phyloP scores from a whole-genome alignment of 108 stramenopile genomes.

The Licmophora abbreviata region DNA sequence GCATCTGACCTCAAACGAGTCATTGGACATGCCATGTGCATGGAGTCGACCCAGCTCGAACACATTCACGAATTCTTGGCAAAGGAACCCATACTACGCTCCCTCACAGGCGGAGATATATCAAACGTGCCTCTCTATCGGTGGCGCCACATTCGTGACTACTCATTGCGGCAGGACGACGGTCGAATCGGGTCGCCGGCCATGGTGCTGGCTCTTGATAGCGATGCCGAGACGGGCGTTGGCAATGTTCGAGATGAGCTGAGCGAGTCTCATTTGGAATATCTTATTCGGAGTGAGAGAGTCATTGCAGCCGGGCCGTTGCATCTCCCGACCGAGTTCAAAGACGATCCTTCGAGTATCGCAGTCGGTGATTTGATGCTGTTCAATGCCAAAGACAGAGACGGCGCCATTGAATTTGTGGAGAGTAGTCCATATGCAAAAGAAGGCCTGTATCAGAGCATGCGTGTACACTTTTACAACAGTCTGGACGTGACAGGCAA shows the following conservation, averaged over 20 bases:
- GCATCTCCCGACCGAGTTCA: conserved; percentile 60
- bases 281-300: conserved; percentile 63
- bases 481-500: conserved; percentile 76
- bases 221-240: conserved; percentile 21
- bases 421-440: conserved; percentile 60
- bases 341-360: conserved; percentile 57
- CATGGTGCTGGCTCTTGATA: conserved; percentile 59
- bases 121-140: conserved; percentile 59
- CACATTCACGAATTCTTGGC: conserved; percentile 49
- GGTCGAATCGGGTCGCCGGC: conserved; percentile 65
- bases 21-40: conserved; percentile 66
- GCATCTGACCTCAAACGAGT: conserved; percentile 63
- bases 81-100: conserved; percentile 59
- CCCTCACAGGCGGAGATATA: conserved; percentile 45
- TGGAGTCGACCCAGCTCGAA: conserved; percentile 63
- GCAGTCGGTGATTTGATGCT: conserved; percentile 66
- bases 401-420: conserved; percentile 68
- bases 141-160: conserved; percentile 82
- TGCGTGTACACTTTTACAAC: conserved; percentile 73
- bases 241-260: conserved; percentile 34
- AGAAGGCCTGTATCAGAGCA: conserved; percentile 65
- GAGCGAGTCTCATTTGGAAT: conserved; percentile 43
- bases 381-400: conserved; percentile 74
- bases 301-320: conserved; percentile 69
- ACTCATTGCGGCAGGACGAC: conserved; percentile 66